phyloP scores from a whole-genome alignment of 176 grass and related monocot species.

The Carex scoparia region DNA sequence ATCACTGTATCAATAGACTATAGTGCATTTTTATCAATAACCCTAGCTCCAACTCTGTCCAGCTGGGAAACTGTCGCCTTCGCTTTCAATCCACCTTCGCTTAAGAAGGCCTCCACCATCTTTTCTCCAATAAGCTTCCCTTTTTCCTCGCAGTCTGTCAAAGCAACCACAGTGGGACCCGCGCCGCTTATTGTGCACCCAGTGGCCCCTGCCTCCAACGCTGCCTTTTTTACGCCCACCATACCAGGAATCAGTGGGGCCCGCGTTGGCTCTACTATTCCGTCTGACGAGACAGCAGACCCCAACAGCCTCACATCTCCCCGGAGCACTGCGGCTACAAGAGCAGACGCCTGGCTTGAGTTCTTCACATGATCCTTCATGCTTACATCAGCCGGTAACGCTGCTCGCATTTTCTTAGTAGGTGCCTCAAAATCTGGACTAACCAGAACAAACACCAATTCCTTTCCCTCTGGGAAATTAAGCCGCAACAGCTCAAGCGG shows the following conservation, averaged over 20 bases:
- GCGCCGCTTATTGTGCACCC: constrained; percentile 80
- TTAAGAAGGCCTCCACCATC: constrained; percentile 76
- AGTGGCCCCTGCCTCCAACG: constrained; percentile 52
- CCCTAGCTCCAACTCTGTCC: constrained; percentile 65
- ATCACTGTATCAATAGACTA: constrained; percentile 30
- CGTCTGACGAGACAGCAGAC: constrained; percentile 55
- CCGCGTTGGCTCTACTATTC: constrained; percentile 48
- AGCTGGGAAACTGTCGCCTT: constrained; percentile 47
- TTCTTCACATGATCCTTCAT: constrained; percentile 64
- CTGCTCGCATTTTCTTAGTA: constrained; percentile 71
- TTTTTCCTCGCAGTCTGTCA: constrained; percentile 57
- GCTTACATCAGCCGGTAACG: constrained; percentile 40
- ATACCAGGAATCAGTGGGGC: constrained; percentile 54
- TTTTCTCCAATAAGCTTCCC: constrained; percentile 45
- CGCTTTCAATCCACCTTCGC: constrained; percentile 39
- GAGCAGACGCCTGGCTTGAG: constrained; percentile 60
- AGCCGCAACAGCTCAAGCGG: constrained; percentile 56
- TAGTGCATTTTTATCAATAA: constrained; percentile 30
- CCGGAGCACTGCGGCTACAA: constrained; percentile 52
- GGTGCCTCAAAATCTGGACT: constrained; percentile 74
- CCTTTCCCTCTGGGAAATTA: constrained; percentile 29
- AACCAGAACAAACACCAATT: constrained; percentile 57
- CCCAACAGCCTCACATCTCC: constrained; percentile 48
- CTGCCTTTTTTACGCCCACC: constrained; percentile 62
- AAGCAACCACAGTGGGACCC: constrained; percentile 56